phyloP scores from a whole-genome alignment of 2,329 filamentous ascomycete genomes.

The Neofusicoccum laricinum region DNA sequence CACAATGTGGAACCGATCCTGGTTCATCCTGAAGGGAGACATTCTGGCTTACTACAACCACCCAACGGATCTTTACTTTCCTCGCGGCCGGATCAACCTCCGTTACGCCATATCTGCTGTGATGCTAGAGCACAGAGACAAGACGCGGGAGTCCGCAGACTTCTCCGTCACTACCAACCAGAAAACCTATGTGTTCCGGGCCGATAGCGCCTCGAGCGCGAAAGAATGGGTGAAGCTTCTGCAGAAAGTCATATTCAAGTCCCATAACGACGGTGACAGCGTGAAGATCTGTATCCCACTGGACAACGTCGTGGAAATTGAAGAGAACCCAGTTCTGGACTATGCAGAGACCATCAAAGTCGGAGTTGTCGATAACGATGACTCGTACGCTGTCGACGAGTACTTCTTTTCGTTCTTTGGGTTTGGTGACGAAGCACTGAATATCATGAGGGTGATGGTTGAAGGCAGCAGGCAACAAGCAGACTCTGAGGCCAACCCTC shows the following conservation, averaged over 20 bases:
- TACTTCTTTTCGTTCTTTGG: conserved; percentile 98
- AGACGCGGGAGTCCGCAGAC: conserved; percentile 66
- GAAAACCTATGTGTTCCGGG: conserved; percentile 80
- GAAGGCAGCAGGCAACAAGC: conserved; percentile 55
- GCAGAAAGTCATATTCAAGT: conserved; percentile 91
- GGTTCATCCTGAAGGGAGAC: conserved; percentile 90
- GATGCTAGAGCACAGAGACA: conserved; percentile 66
- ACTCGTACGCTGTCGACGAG: conserved; percentile 94
- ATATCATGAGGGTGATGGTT: conserved; percentile 70
- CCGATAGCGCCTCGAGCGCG: conserved; percentile 81
- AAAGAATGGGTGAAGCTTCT: conserved; percentile 96
- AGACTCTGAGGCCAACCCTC: conserved; percentile 16
- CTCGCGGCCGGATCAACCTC: conserved; percentile 85
- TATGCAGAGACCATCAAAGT: conserved; percentile 94
- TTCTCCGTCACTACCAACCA: conserved; percentile 82
- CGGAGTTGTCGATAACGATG: conserved; percentile 86
- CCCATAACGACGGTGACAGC: conserved; percentile 93
- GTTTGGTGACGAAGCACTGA: conserved; percentile 77
- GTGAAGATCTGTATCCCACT: conserved; percentile 94
- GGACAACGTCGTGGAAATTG: conserved; percentile 84
- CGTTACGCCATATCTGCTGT: conserved; percentile 87
- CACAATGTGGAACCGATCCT: conserved; percentile 86
- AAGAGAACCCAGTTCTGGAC: conserved; percentile 85
- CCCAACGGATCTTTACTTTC: conserved; percentile 84
- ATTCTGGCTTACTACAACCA: conserved; percentile 87